Percentiles rank a stretch among this genome's conserved stretches.
phyloP scores from a whole-genome alignment of 2,329 filamentous ascomycete species.

The Venturia pyrina region DNA sequence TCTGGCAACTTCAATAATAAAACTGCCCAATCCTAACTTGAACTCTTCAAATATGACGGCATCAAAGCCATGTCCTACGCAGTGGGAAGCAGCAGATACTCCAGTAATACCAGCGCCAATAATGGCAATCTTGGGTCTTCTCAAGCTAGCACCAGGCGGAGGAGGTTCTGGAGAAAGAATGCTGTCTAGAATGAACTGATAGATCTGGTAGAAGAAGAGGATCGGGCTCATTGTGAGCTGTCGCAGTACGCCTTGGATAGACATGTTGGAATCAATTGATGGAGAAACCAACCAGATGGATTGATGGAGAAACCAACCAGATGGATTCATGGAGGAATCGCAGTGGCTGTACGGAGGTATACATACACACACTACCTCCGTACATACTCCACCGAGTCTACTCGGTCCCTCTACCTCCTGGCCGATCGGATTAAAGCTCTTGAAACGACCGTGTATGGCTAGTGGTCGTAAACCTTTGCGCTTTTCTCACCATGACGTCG shows the following conservation, averaged over 20 bases:
- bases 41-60: slow-evolving; percentile 69
- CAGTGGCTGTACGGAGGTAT: not conserved
- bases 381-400: no score
- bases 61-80: slow-evolving; percentile 77
- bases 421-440: not conserved
- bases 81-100: slow-evolving; percentile 71
- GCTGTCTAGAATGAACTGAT: slow-evolving; percentile 54
- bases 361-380: not conserved
- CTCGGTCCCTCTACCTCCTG: no score
- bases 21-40: no score
- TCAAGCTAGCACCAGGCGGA: slow-evolving; percentile 44
- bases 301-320: no score
- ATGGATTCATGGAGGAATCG: no score
- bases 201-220: slow-evolving; percentile 51
- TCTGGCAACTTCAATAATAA: no score
- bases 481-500: not conserved
- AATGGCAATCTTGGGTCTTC: slow-evolving; percentile 46
- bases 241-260: not conserved
- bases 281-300: no score
- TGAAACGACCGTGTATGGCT: not conserved
- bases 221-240: slow-evolving; percentile 25
- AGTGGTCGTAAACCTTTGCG: no score
- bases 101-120: slow-evolving; percentile 52
- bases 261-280: not conserved
- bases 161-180: slow-evolving; percentile 63